A percentile compares a stretch with the other conserved stretches of the same genome.
Evolutionary conservation across 306 rosid genomes (phyloP).

Genomic region (Leucaena leucocephala): DNA sequence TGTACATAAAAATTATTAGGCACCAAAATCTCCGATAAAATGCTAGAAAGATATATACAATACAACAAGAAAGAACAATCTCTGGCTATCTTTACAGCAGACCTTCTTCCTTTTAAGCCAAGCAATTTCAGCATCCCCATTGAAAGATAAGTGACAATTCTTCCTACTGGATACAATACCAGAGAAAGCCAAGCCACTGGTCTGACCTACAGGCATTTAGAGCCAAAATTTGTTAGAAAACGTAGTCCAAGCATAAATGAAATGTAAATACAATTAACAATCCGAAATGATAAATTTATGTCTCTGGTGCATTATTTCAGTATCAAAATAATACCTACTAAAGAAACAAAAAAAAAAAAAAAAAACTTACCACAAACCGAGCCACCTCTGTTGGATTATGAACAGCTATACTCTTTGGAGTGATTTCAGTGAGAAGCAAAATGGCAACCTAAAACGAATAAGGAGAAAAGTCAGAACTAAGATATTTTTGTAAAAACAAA

Average conservation of each 20-base stretch:
- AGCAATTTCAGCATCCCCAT: conserved; percentile 97
- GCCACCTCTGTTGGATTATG: conserved; percentile 97
- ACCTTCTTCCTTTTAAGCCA: conserved; percentile 98
- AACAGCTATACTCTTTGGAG: conserved; percentile 99
- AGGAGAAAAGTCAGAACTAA: conserved; percentile 27
- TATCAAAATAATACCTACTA: conserved; percentile 12
- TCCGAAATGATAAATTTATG: conserved; percentile 25
- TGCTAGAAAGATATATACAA: conserved; percentile 22
- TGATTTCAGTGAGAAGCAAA: conserved; percentile 98
- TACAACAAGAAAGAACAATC: conserved; percentile 28
- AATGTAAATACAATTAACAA: conserved; percentile 20
- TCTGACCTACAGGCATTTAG: conserved; percentile 75
- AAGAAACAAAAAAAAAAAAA: background rate
- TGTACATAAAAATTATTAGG: conserved; percentile 24
- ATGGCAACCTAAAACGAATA: conserved; percentile 76
- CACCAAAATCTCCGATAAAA: conserved; percentile 19
- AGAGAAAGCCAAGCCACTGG: conserved; percentile 99
- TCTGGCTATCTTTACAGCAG: conserved; percentile 33
- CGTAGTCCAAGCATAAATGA: conserved; percentile 26
- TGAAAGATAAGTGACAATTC: conserved; percentile 88
- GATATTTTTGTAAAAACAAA: conserved; percentile 14
- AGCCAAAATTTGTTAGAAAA: conserved; percentile 37
- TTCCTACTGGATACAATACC: conserved; percentile 89
- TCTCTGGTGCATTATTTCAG: background rate
- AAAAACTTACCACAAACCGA: conserved; percentile 89